Percentiles rank a stretch among this genome's conserved stretches.
These are phyloP conservation scores for Globisporangium recalcitrans DNA, from an alignment of 352 stramenopile species.

Conservation along the genomic window DNA sequence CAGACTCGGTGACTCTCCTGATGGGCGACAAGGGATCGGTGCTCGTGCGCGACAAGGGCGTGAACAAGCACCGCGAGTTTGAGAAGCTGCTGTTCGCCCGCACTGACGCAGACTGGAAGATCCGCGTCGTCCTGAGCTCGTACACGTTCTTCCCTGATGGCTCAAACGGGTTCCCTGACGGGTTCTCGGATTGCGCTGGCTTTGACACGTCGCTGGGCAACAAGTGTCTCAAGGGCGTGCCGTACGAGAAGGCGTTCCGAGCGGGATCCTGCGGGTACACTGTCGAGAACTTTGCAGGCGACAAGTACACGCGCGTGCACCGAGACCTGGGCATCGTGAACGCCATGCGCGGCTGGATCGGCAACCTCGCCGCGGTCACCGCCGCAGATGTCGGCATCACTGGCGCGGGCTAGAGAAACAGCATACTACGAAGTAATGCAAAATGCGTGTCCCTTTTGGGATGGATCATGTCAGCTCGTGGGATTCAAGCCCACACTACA, in stretches of 20 bases:
- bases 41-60: conserved; percentile 44
- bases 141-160: conserved; percentile 50
- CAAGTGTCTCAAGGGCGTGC: conserved; percentile 29
- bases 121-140: conserved; percentile 63
- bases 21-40: conserved; percentile 53
- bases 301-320: conserved; percentile 60
- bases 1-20: conserved; percentile 36
- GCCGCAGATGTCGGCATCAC: conserved; percentile 32
- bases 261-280: conserved; percentile 51
- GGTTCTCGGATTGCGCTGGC: conserved; percentile 30
- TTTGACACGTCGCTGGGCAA: conserved; percentile 31
- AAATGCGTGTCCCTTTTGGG: no score
- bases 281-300: conserved; percentile 36
- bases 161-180: conserved; percentile 48
- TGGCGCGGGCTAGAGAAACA: conserved; percentile 15
- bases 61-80: conserved; percentile 46
- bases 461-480: background rate
- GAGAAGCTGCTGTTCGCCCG: conserved; percentile 51
- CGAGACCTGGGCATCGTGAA: conserved; percentile 65
- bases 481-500: background rate
- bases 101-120: conserved; percentile 53
- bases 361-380: conserved; percentile 24
- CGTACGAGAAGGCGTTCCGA: conserved; percentile 48
- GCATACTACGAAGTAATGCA: no score
- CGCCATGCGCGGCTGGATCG: conserved; percentile 52